Evolutionary conservation across 2,329 filamentous ascomycete genomes (phyloP).

Genomic region (Pseudogymnoascus sp.): DNA sequence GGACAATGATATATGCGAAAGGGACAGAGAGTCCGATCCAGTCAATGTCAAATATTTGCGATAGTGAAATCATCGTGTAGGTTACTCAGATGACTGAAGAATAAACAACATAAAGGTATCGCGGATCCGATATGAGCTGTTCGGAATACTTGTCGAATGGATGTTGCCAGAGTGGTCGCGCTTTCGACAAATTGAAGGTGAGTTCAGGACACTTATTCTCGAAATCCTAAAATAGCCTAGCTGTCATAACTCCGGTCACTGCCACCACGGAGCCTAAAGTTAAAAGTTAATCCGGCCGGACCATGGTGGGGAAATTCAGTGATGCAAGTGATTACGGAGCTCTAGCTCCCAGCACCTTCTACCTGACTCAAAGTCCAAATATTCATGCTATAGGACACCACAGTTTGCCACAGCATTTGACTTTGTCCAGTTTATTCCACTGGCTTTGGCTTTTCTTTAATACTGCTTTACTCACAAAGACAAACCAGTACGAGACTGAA

Average conservation of each 20-base stretch:
- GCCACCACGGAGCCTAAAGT: constrained; percentile 3
- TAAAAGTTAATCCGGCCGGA: constrained; percentile 8
- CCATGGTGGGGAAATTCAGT: constrained; percentile 3
- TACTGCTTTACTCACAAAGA: background rate
- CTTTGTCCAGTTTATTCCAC: background rate
- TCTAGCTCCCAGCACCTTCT: constrained; percentile 6
- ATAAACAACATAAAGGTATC: background rate
- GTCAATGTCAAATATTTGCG: constrained; percentile 44
- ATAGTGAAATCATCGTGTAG: constrained; percentile 3
- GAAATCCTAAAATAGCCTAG: constrained; percentile 1
- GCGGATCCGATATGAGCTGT: background rate
- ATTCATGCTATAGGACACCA: background rate
- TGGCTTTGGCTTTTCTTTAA: background rate
- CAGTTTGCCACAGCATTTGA: background rate
- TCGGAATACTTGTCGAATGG: background rate
- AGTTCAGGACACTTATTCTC: constrained; percentile 7
- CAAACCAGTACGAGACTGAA: background rate
- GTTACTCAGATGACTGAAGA: background rate
- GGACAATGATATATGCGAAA: constrained; percentile 79
- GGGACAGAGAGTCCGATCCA: constrained; percentile 83
- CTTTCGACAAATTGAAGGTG: background rate
- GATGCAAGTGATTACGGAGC: constrained; percentile 7
- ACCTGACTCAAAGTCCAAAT: background rate
- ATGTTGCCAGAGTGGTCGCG: background rate
- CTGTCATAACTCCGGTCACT: background rate